Evolutionary conservation across 805 yeast genomes (phyloP).

Genomic region (Zygoascus ofunaensis): DNA sequence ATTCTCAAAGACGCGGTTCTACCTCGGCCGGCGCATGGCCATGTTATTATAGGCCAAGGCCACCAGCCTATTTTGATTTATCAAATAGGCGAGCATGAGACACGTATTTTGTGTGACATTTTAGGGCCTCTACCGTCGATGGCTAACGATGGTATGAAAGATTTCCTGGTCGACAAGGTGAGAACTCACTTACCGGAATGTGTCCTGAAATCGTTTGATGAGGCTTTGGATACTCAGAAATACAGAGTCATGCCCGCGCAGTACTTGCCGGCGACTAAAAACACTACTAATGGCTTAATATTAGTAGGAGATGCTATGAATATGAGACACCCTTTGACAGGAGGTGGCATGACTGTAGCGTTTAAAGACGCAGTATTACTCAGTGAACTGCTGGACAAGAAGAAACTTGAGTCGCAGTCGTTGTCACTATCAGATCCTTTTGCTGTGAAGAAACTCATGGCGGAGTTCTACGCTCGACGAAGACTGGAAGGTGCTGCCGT

Average conservation of each 20-base stretch:
- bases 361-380: constrained; percentile 71
- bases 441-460: constrained; percentile 45
- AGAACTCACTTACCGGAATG: constrained; percentile 58
- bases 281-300: constrained; percentile 64
- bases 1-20: constrained; percentile 64
- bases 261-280: constrained; percentile 65
- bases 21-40: constrained; percentile 74
- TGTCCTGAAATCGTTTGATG: constrained; percentile 56
- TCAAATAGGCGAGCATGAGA: constrained; percentile 73
- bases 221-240: constrained; percentile 49
- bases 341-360: constrained; percentile 99
- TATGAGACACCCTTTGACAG: constrained; percentile 97
- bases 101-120: constrained; percentile 84
- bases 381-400: constrained; percentile 51
- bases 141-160: constrained; percentile 44
- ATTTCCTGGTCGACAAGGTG: constrained; percentile 53
- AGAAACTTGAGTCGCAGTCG: constrained; percentile 33
- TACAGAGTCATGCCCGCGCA: constrained; percentile 91
- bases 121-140: constrained; percentile 68
- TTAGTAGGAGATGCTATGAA: constrained; percentile 89
- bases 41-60: constrained; percentile 67
- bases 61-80: constrained; percentile 86
- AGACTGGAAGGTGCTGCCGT: constrained; percentile 60
- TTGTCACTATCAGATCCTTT: constrained; percentile 43
- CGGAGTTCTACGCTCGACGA: constrained; percentile 66